Evolutionary conservation across 2,329 filamentous ascomycete genomes (phyloP), one percentile per base, ranked within the genome.

Genomic region (Tolypocladium pustulatum): DNA sequence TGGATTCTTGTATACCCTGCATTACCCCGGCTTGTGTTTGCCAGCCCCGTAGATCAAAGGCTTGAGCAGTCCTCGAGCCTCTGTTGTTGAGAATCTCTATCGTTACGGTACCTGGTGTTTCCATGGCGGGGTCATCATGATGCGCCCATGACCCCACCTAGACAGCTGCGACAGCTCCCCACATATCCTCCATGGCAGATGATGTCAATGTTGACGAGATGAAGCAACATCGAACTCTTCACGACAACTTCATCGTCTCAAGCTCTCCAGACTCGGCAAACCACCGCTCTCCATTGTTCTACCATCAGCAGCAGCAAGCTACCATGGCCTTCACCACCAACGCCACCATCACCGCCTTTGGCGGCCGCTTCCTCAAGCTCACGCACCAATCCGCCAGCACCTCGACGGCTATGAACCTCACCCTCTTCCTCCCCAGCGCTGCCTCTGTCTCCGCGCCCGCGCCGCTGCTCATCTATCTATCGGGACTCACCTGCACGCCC

Each of bases 281-380:
- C 8, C 36, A 27, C 8, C 41, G 53, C 17, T 41, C 2, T 17
- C 40, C 36, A 25, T 20, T 10, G 36, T 20, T 17, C 17, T 32
- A 22, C 20, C 54, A 15, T 13, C 55, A 3, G 3, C 55, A 3
- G 3, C 55, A 38, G 17, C 27, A 30, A 57, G 57, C 54, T 60
- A 80, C 64, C 62, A 94, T 94, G 92, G 79, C 88, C 60, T 91
- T 97, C 80, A 90, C 89, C 71, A 96, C 89, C 65, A 95, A 89
- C 72, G 88, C 90, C 61, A 90, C 89, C 63, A 96, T 97, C 75
- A 82, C 87, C 78, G 90, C 86, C 73, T 97, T 97, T 72, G 93
- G 92, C 71, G 94, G 94, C 71, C 91, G 91, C 76, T 88, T 99
- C 61, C 84, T 96, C 67, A 97, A 99, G 81, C 89, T 99, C 62